phyloP scores from a whole-genome alignment of 2,329 filamentous ascomycete genomes.

The Trichothecium roseum region DNA sequence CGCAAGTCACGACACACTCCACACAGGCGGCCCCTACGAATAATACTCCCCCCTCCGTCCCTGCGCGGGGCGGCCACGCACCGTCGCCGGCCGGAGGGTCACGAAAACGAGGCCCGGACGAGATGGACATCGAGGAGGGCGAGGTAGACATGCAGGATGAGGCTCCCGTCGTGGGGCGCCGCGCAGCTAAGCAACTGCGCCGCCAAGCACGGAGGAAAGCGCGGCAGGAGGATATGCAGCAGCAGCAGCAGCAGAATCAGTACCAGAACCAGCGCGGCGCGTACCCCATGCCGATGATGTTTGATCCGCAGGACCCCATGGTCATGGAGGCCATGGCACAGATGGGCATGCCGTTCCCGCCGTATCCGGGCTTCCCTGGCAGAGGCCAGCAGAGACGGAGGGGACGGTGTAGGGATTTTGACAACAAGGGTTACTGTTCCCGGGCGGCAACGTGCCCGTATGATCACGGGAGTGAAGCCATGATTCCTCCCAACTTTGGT shows the following conservation, averaged over 20 bases:
- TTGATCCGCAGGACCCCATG: constrained; percentile 52
- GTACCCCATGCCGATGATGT: constrained; percentile 23
- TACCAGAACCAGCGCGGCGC: constrained; percentile 1
- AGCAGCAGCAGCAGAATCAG: no score
- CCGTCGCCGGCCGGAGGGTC: constrained; percentile 9
- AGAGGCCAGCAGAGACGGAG: constrained; percentile 21
- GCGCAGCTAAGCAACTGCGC: constrained; percentile 50
- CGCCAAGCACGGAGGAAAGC: constrained; percentile 7
- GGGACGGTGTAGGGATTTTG: constrained; percentile 58
- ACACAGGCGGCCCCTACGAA: background rate
- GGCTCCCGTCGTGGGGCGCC: constrained; percentile 11
- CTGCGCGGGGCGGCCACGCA: no score
- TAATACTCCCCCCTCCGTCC: background rate
- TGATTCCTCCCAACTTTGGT: background rate
- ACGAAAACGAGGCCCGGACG: constrained; percentile 26
- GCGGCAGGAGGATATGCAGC: no score
- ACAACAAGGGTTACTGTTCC: constrained; percentile 62
- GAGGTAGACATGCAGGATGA: constrained; percentile 4
- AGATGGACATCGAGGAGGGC: constrained; percentile 11
- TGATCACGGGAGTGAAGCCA: constrained; percentile 49
- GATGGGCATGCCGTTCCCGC: constrained; percentile 33
- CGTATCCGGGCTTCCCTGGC: constrained; percentile 14
- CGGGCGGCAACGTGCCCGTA: constrained; percentile 57
- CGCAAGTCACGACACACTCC: constrained; percentile 1
- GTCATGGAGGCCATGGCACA: constrained; percentile 51